Conservation (phyloP, 192 early-diverging fungal species). For the Coemansia asiatica region DNA sequence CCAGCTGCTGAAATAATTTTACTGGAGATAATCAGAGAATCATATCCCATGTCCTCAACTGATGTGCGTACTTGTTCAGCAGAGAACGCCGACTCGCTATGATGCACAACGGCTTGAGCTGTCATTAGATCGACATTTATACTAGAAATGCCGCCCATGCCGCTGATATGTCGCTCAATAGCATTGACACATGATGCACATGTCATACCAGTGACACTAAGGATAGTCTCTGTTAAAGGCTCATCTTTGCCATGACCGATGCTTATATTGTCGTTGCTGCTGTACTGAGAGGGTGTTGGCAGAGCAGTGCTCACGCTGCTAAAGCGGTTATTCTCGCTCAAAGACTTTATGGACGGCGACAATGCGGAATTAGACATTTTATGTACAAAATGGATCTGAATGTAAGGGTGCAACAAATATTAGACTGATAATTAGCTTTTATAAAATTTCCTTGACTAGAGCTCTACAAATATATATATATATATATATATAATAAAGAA, state of each 20-base stretch:
- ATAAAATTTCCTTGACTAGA: too few species aligned
- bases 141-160: conserved; percentile 51
- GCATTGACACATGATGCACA: conserved; percentile 81
- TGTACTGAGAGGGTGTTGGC: conserved; percentile 12
- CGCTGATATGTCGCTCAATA: conserved; percentile 56
- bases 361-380: not conserved
- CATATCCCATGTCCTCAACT: conserved; percentile 78
- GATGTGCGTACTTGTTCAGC: conserved; percentile 48
- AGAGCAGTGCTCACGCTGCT: conserved; percentile 7
- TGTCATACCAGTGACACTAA: conserved; percentile 79
- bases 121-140: conserved; percentile 68
- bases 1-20: conserved; percentile 4
- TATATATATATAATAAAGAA: too few species aligned
- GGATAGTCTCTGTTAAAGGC: conserved; percentile 44
- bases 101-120: conserved; percentile 61
- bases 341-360: not conserved
- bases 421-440: too few species aligned
- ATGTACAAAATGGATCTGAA: too few species aligned
- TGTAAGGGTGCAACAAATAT: too few species aligned
- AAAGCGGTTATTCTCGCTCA: not conserved
- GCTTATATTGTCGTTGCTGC: not conserved
- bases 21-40: conserved; percentile 55
- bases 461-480: too few species aligned
- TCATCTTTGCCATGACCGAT: conserved; percentile 10
- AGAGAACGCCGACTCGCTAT: conserved; percentile 22